Percentiles rank a stretch among this genome's conserved stretches.
Conservation (phyloP, 768 basidiomycete genomes). For the Pulveroboletus sp. region DNA sequence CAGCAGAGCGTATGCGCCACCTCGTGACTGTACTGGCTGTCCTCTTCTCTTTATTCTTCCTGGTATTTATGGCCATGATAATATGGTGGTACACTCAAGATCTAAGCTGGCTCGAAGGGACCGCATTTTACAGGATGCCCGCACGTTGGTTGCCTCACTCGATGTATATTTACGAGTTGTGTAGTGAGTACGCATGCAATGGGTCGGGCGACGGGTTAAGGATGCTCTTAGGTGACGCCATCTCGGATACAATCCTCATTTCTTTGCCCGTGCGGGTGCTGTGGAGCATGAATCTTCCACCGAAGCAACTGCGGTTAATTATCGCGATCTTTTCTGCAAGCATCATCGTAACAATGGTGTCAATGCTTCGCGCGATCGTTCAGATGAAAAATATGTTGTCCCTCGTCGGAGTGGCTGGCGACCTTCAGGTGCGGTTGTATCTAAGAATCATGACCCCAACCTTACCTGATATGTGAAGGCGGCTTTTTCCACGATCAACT, state of each 20-base stretch:
- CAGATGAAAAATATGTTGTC: slow-evolving; percentile 7
- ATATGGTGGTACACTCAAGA: slow-evolving; percentile 11
- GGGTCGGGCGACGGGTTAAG: background rate
- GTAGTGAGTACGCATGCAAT: slow-evolving; percentile 11
- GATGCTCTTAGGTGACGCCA: slow-evolving; percentile 17
- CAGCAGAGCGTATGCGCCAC: slow-evolving; percentile 4
- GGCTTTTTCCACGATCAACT: slow-evolving; percentile 16
- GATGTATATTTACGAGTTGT: slow-evolving; percentile 11
- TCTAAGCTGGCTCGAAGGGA: slow-evolving; percentile 4
- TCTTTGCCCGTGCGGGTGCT: slow-evolving; percentile 9
- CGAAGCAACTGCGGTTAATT: slow-evolving; percentile 14
- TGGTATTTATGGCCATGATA: slow-evolving; percentile 3
- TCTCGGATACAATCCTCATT: slow-evolving; percentile 18
- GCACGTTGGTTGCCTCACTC: slow-evolving; percentile 1
- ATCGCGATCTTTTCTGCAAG: slow-evolving; percentile 10
- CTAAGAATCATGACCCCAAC: background rate
- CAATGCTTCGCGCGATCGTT: slow-evolving; percentile 12
- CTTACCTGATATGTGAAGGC: slow-evolving; percentile 7
- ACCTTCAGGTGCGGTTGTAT: slow-evolving; percentile 13
- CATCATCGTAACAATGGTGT: slow-evolving; percentile 8
- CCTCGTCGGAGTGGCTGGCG: slow-evolving; percentile 8
- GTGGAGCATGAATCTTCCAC: slow-evolving; percentile 11
- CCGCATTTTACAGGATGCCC: background rate
- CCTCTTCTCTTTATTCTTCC: slow-evolving; percentile 10
- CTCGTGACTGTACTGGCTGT: slow-evolving; percentile 6